Base-by-base conservation (phyloP, 305 asterid species). In the Fraxinus velutina region DNA sequence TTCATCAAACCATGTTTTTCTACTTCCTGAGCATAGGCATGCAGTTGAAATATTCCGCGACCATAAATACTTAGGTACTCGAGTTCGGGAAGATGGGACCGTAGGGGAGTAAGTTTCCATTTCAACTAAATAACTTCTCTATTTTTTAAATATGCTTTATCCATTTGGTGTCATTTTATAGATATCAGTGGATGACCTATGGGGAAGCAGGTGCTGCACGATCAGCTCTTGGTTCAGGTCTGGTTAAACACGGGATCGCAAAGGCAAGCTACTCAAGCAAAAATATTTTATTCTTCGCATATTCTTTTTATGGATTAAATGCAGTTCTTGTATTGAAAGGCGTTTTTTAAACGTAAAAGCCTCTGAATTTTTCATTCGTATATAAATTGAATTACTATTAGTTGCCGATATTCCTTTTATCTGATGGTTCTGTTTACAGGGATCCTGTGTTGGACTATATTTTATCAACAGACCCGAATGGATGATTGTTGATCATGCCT, bases 401-500 rank as follows among this genome's bases (percentile, higher is more conserved):
- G 9, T 39, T 30, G 71, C 24, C 10, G 15, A 21, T 9, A 10
- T 44, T 76, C 21, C 17, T 7, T 36, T 77, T 17, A 6, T 60
- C 80, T 81, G 75, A 80, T 52, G 55, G 22, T 75, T 66, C 66
- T 24, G 33, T 39, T 62, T 83, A 50, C 84, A 91, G 97, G 97
- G 94, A 57, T 88, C 89, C 22, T 84, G 89, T 81, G 85, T 91
- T 47, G 94, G 94, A 73, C 81, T 92, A 32, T 92, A 91, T 84
- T 91, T 92, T 19, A 86, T 91, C 75, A 92, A 92, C 80, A 86
- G 92, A 64, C 92, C 97, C 0, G 94, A 92, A 86, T 90, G 97
- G 97, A 75, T 90, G 21, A 78, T 92, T 70, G 89, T 88, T 73
- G 94, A 92, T 76, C 97, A 92, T 85, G 97, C 97, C 85, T 92